Percentiles rank a stretch among this genome's conserved stretches.
Evolutionary conservation across 139 green algal species (phyloP).

Genomic region (Ettlia oleoabundans): DNA sequence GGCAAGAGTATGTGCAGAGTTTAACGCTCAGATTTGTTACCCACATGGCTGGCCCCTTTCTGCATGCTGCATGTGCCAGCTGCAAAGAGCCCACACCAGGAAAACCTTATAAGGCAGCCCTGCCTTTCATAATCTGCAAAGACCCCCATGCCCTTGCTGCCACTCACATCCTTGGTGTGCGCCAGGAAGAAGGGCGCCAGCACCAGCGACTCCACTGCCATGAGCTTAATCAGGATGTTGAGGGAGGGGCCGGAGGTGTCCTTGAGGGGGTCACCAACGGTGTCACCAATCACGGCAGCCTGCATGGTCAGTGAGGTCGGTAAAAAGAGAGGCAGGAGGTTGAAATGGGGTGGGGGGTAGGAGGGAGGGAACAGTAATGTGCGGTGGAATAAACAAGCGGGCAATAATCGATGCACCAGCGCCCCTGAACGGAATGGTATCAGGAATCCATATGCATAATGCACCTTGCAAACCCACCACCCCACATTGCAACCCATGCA

Average conservation of each 20-base stretch:
- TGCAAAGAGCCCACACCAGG: no score
- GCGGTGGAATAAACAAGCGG: not conserved
- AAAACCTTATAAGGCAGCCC: no score
- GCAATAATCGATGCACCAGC: not conserved
- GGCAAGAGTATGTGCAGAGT: no score
- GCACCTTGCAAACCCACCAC: not conserved
- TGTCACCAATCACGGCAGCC: slow-evolving; percentile 97
- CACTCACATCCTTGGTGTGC: slow-evolving; percentile 45
- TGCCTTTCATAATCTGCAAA: not conserved
- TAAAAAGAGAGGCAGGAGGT: not conserved
- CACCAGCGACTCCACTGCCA: slow-evolving; percentile 95
- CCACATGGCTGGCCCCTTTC: no score
- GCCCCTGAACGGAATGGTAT: no score
- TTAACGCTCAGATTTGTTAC: no score
- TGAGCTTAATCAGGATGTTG: slow-evolving; percentile 99
- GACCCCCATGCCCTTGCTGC: not conserved
- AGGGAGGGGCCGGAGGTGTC: slow-evolving; percentile 85
- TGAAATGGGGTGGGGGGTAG: not conserved
- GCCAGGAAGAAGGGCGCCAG: slow-evolving; percentile 84
- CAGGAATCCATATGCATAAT: not conserved
- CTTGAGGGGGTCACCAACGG: slow-evolving; percentile 98
- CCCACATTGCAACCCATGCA: not conserved
- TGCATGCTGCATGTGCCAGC: no score
- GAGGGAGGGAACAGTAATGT: not conserved
- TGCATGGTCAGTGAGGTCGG: not conserved